Percentiles rank a stretch among this genome's conserved stretches.
These are phyloP conservation scores for Geotrichum siamense DNA, from an alignment of 1,139 yeast genomes.

Conservation along the genomic window DNA sequence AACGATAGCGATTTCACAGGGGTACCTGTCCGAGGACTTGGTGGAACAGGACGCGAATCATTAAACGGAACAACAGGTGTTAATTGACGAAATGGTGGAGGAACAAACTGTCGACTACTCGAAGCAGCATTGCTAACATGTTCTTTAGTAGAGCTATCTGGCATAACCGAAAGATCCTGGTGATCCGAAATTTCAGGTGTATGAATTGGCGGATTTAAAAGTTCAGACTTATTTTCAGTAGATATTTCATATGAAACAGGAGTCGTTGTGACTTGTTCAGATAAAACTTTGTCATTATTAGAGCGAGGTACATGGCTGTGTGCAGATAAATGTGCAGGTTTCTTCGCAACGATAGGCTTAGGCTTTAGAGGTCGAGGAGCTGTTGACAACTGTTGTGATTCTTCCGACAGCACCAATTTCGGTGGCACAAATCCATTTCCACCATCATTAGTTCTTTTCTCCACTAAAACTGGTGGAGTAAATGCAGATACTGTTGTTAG, in stretches of 20 bases:
- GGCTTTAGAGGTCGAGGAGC: slow-evolving; percentile 4
- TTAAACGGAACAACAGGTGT: slow-evolving; percentile 5
- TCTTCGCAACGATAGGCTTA: slow-evolving; percentile 7
- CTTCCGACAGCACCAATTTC: not conserved
- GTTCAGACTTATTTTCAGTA: too few species aligned
- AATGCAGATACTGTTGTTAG: not conserved
- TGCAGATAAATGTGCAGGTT: slow-evolving; percentile 14
- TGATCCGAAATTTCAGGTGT: too few species aligned
- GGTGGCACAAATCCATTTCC: not conserved
- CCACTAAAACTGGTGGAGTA: slow-evolving; percentile 7
- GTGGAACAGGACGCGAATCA: slow-evolving; percentile 4
- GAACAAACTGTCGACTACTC: too few species aligned
- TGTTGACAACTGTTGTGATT: not conserved
- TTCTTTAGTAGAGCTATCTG: too few species aligned
- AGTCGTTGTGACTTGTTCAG: too few species aligned
- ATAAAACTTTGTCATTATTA: too few species aligned
- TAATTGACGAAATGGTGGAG: slow-evolving; percentile 16
- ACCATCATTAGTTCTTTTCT: slow-evolving; percentile 1
- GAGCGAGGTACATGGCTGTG: not conserved
- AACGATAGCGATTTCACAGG: slow-evolving; percentile 6
- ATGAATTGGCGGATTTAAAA: too few species aligned
- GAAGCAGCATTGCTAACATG: too few species aligned
- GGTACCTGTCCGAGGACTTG: slow-evolving; percentile 15
- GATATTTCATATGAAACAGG: too few species aligned
- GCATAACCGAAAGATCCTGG: too few species aligned